Base-by-base conservation (phyloP, 495 filamentous ascomycete genomes). In the Hypomontagnella monticulosa region DNA sequence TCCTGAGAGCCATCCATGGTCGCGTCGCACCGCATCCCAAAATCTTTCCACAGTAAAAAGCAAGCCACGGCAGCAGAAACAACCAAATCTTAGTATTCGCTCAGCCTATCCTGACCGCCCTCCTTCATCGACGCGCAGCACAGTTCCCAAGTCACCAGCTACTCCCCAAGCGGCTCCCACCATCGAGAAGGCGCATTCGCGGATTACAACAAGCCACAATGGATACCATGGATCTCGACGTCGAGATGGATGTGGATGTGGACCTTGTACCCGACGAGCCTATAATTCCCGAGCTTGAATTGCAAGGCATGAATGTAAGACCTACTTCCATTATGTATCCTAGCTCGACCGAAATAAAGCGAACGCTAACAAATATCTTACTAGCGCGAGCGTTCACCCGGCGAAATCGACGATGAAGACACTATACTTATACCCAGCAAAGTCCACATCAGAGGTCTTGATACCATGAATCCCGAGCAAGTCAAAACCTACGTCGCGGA, bases 371-470 rank as follows among this genome's bases (percentile, higher is more conserved):
- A 32, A 10, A 36, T 46, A 30, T 48, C 51, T 44, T 54, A n/a
- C 38, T 74, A 79, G 81, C 76, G 70, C 70, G 72, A 72, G 62
- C 66, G 66, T 47, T 73, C 65, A 18, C 54, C 74, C 57, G 49
- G 73, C 53, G 63, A 75, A 73, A 51, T 71, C 18, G 66, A 42
- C 6, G 37, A 60, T 9, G 41, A 69, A 4, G 72, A 78, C 20
- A 58, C 69, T 27, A 27, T 27, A 11, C 56, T 75, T 10, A 77
- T 81, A 10, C 83, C 83, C 1, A 73, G 83, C 63, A 96, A 96
- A 73, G 80, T 99, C 41, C 88, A 97, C 73, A 76, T 99, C 33
- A 83, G 85, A 59, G 95, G 95, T 11, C 83, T 97, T 1, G 91
- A 96, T 69, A 87, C 88, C 58, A 81, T 97, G 71, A 90, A 86